A percentile compares a stretch with the other conserved stretches of the same genome.
Evolutionary conservation across 1,284 basidiomycete species (phyloP).

Genomic region (Microbotryum silenes-acaulis): DNA sequence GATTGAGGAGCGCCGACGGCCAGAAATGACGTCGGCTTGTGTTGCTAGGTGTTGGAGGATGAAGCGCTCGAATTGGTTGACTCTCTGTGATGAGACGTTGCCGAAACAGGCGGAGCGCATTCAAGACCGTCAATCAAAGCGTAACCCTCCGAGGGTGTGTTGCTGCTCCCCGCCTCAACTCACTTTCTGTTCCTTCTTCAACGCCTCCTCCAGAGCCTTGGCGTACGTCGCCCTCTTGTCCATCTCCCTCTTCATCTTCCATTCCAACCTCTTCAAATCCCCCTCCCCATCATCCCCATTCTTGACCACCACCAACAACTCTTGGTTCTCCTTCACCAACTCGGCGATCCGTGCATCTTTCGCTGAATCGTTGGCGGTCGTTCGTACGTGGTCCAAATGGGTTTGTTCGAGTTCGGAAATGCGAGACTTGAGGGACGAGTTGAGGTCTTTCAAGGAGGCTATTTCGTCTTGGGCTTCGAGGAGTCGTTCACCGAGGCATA

Average conservation of each 20-base stretch:
- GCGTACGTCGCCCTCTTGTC: conserved; percentile 51
- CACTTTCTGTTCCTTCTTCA: conserved; percentile 38
- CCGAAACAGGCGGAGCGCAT: neutral
- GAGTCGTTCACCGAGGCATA: conserved; percentile 24
- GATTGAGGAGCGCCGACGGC: conserved; percentile 12
- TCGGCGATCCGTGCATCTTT: conserved; percentile 20
- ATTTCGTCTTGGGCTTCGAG: conserved; percentile 32
- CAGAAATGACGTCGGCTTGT: conserved; percentile 14
- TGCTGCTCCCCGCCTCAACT: neutral
- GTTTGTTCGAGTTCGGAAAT: conserved; percentile 18
- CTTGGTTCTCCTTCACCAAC: conserved; percentile 26
- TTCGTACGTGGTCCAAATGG: conserved; percentile 6
- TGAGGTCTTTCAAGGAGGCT: conserved; percentile 14
- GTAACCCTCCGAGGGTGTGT: neutral
- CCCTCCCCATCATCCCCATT: conserved; percentile 18
- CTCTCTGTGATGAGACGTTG: conserved; percentile 7
- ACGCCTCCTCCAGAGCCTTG: conserved; percentile 49
- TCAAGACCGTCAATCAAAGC: neutral
- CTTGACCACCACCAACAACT: conserved; percentile 26
- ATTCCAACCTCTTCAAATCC: conserved; percentile 49
- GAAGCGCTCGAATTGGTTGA: conserved; percentile 29
- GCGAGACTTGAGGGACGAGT: conserved; percentile 7
- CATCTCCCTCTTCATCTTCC: conserved; percentile 52
- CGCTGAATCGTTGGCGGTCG: conserved; percentile 4
- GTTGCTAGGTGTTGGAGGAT: conserved; percentile 25